Percentiles rank a stretch among this genome's conserved stretches.
These are phyloP conservation scores for Grosmannia penicillata DNA, from an alignment of 2,329 filamentous ascomycete genomes.

Conservation along the genomic window DNA sequence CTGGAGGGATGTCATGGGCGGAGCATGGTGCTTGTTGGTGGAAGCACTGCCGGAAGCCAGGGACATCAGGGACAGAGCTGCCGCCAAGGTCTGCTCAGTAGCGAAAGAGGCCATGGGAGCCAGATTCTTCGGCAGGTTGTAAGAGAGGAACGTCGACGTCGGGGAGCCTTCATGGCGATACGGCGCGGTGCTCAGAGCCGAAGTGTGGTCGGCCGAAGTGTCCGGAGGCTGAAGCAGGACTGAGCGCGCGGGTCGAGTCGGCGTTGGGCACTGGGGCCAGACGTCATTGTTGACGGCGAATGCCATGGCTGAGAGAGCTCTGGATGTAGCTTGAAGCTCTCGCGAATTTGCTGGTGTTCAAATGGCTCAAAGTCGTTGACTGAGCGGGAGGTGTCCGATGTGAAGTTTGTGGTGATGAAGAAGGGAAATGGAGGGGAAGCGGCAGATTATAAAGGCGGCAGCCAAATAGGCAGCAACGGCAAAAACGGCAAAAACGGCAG, in stretches of 20 bases:
- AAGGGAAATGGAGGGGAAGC: background rate
- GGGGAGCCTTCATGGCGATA: too few relatives aligned
- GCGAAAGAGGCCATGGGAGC: background rate
- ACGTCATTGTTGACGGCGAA: too few relatives aligned
- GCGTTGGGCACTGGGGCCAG: too few relatives aligned
- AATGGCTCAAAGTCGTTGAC: too few relatives aligned
- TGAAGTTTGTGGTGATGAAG: background rate
- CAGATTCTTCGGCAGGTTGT: background rate
- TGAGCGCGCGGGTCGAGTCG: too few relatives aligned
- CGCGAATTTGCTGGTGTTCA: too few relatives aligned
- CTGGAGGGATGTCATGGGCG: background rate
- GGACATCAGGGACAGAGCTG: background rate
- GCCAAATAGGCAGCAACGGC: too few relatives aligned
- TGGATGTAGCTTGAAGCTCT: too few relatives aligned
- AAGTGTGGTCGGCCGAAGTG: too few relatives aligned
- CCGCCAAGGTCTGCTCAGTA: background rate
- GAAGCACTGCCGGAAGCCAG: background rate
- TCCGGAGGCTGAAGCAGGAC: too few relatives aligned
- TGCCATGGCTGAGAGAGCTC: too few relatives aligned
- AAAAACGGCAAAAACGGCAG: background rate
- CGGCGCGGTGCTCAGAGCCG: too few relatives aligned
- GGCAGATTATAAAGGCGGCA: background rate
- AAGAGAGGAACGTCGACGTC: background rate
- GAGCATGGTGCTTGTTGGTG: background rate
- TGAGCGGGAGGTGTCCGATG: background rate